Evolutionary conservation across 176 grass and related monocot species (phyloP), one percentile per base, ranked within the genome.

Genomic region (Ampelocalamus luodianensis): DNA sequence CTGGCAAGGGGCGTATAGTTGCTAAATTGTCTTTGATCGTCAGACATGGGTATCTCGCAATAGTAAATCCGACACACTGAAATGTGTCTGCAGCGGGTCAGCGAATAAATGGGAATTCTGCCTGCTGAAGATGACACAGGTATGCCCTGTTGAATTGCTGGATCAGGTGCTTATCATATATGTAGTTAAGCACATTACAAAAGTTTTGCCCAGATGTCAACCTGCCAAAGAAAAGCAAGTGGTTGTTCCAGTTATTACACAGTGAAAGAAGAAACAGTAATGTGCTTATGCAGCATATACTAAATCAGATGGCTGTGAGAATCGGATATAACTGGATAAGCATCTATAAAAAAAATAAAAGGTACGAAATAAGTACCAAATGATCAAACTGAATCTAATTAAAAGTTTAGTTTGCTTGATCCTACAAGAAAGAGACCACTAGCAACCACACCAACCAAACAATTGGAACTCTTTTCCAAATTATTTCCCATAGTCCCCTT

Each of bases 181-280:
- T 66, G 32, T 26, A n/a, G 38, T 1, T 48, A 39, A 46, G 14
- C 23, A 56, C 5, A 11, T 13, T 4, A 24, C 1, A 46, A 34
- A 20, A 24, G 49, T 65, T 64, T 17, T 46, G 5, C 10, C 15
- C 24, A 5, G 32, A 51, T 40, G n/a, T 20, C 58, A 63, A 74
- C 81, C 85, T 91, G 85, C 12, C 36, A 76, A 79, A 70, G 42
- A 16, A 76, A 71, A 15, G 12, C 42, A 81, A 54, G 15, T 10
- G 9, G 9, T 67, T 32, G 12, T 26, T 36, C 9, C 5, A 37
- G 45, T 58, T 27, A 56, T 50, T 72, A 48, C 36, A 10, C 38
- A 29, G 32, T 9, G 16, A 74, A 79, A 66, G 46, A 40, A 40
- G 6, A 74, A 54, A 61, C 5, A 18, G 12, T 6, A n/a, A 37